Conservation (phyloP, 129 eudicot species). For the Flaveria trinervia region DNA sequence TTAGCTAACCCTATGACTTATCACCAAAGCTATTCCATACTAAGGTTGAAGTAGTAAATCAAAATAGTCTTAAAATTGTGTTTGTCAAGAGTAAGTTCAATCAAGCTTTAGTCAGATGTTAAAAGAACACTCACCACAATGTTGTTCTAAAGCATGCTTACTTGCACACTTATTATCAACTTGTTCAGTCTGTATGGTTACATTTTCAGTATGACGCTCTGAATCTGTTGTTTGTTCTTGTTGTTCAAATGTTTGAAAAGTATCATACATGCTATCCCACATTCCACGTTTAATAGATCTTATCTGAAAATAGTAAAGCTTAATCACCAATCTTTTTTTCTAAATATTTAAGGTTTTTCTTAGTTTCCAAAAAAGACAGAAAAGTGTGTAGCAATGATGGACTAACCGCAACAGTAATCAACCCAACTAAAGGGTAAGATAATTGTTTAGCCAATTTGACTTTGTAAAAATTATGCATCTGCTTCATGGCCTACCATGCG, state of each 20-base stretch:
- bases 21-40: conserved; percentile 4
- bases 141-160: conserved; percentile 19
- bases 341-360: background rate
- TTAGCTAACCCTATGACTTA: conserved; percentile 12
- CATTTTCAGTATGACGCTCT: conserved; percentile 37
- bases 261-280: conserved; percentile 82
- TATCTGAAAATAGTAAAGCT: conserved; percentile 50
- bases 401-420: conserved; percentile 43
- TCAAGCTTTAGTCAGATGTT: conserved; percentile 19
- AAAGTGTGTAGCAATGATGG: conserved; percentile 17
- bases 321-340: background rate
- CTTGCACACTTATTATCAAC: conserved; percentile 22
- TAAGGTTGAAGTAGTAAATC: conserved; percentile 2
- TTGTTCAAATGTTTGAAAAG: conserved; percentile 47
- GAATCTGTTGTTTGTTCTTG: conserved; percentile 25
- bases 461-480: conserved; percentile 35
- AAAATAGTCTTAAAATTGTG: background rate
- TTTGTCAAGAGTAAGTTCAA: background rate
- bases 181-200: conserved; percentile 51
- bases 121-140: conserved; percentile 51
- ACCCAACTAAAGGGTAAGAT: conserved; percentile 37
- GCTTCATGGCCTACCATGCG: conserved; percentile 30
- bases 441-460: conserved; percentile 9
- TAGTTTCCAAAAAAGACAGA: background rate
- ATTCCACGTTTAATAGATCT: conserved; percentile 67